A percentile compares a stretch with the other conserved stretches of the same genome.
Conservation (phyloP, 495 filamentous ascomycete species). For the Aspergillus panamensis region DNA sequence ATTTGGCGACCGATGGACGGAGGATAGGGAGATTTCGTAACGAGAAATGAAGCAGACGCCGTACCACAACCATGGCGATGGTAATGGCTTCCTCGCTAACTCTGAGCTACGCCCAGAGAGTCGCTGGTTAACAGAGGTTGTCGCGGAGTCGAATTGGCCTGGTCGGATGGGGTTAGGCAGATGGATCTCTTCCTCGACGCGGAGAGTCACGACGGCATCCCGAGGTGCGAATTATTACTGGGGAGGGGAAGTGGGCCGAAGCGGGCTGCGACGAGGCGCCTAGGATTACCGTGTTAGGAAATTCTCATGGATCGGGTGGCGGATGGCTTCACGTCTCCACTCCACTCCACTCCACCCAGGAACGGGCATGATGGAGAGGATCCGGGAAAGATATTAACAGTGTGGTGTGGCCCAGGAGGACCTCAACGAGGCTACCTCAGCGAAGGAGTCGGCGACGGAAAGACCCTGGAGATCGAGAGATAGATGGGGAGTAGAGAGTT, state of each 20-base stretch:
- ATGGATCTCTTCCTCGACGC: no score
- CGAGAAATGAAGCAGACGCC: no score
- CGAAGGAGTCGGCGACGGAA: not conserved
- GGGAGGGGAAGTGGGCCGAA: conserved; percentile 4
- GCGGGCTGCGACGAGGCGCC: conserved; percentile 5
- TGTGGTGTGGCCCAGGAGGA: not conserved
- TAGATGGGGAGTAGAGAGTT: no score
- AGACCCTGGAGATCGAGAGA: no score
- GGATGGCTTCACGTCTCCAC: not conserved
- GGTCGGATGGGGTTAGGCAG: no score
- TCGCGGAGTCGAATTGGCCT: no score
- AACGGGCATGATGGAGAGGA: conserved; percentile 1
- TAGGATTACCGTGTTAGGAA: conserved; percentile 7
- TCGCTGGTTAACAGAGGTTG: no score
- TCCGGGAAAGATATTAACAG: not conserved
- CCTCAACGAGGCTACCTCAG: not conserved
- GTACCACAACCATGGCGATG: no score
- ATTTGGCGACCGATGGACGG: no score
- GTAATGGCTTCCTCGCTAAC: no score
- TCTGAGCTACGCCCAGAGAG: no score
- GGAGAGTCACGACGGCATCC: conserved; percentile 1
- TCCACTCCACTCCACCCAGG: not conserved
- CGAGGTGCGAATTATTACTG: conserved; percentile 6
- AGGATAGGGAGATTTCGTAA: no score
- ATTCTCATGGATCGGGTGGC: not conserved